Percentiles rank a stretch among this genome's conserved stretches.
These are phyloP conservation scores for Trichosporon sp. DNA, from an alignment of 1,284 basidiomycete species.

Conservation along the genomic window DNA sequence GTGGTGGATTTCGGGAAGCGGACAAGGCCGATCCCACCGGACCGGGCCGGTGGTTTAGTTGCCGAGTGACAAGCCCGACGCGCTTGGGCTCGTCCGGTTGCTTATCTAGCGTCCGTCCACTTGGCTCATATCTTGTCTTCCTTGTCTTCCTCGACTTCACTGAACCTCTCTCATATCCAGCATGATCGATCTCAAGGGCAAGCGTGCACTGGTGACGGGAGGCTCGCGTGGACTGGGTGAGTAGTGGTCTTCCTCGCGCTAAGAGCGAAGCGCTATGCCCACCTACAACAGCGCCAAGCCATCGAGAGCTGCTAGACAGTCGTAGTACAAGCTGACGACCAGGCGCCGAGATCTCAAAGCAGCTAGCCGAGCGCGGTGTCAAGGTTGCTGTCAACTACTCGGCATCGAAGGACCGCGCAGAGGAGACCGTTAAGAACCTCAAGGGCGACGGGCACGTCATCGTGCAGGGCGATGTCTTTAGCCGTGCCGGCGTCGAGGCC, in stretches of 20 bases:
- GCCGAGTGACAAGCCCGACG: neutral
- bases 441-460: slow-evolving; percentile 18
- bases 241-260: neutral
- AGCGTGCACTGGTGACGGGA: slow-evolving; percentile 26
- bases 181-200: slow-evolving; percentile 20
- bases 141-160: neutral
- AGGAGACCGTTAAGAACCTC: slow-evolving; percentile 15
- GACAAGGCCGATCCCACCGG: neutral
- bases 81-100: neutral
- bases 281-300: neutral
- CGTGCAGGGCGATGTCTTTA: slow-evolving; percentile 22
- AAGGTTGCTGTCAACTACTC: slow-evolving; percentile 23
- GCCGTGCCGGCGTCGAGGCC: slow-evolving; percentile 17
- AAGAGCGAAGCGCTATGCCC: neutral
- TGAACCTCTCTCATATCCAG: neutral
- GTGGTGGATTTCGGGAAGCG: neutral
- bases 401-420: slow-evolving; percentile 15
- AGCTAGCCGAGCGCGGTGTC: slow-evolving; percentile 20
- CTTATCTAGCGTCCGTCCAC: neutral
- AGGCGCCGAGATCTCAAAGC: slow-evolving; percentile 16
- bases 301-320: neutral
- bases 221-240: slow-evolving; percentile 19
- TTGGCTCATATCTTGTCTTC: neutral
- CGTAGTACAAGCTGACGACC: neutral
- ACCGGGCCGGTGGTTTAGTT: neutral